Percentiles rank a stretch among this genome's conserved stretches.
These are phyloP conservation scores for Zymoseptoria pseudotritici DNA, from an alignment of 2,329 filamentous ascomycete species.

Conservation along the genomic window DNA sequence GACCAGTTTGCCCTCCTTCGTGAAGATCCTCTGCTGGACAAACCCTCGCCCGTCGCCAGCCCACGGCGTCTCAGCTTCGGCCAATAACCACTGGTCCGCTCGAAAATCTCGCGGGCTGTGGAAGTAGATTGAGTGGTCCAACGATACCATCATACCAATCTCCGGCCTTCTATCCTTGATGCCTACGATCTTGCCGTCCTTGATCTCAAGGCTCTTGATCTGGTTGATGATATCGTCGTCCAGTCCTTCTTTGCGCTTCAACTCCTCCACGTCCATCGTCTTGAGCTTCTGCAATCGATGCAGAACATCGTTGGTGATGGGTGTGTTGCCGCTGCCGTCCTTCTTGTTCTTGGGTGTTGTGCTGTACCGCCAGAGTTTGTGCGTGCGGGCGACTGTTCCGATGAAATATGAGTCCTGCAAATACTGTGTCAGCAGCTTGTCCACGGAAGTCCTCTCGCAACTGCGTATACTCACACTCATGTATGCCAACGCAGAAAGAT, in stretches of 20 bases:
- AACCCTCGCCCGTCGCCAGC: conserved; percentile 68
- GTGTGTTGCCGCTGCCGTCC: conserved; percentile 13
- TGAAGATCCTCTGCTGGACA: conserved; percentile 68
- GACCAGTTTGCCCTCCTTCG: conserved; percentile 61
- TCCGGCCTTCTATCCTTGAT: conserved; percentile 50
- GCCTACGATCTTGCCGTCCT: conserved; percentile 36
- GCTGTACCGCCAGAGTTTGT: conserved; percentile 69
- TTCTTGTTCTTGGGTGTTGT: conserved; percentile 14
- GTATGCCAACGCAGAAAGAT: conserved; percentile 83
- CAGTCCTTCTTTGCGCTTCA: conserved; percentile 37
- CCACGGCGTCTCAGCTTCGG: conserved; percentile 75
- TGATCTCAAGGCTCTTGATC: conserved; percentile 35
- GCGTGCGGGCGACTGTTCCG: conserved; percentile 74
- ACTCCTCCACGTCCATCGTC: conserved; percentile 37
- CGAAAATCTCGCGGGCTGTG: conserved; percentile 44
- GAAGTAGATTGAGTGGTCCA: conserved; percentile 62
- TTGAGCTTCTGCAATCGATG: conserved; percentile 35
- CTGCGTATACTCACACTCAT: conserved; percentile 48
- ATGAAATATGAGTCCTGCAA: conserved; percentile 81
- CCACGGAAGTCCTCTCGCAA: not conserved
- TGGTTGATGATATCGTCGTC: conserved; percentile 48
- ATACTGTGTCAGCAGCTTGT: not conserved
- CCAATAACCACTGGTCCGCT: conserved; percentile 66
- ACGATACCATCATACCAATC: conserved; percentile 76
- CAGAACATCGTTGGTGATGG: conserved; percentile 35